phyloP scores from a whole-genome alignment of 371 early-diverging fungal species.

The Apophysomyces elegans region DNA sequence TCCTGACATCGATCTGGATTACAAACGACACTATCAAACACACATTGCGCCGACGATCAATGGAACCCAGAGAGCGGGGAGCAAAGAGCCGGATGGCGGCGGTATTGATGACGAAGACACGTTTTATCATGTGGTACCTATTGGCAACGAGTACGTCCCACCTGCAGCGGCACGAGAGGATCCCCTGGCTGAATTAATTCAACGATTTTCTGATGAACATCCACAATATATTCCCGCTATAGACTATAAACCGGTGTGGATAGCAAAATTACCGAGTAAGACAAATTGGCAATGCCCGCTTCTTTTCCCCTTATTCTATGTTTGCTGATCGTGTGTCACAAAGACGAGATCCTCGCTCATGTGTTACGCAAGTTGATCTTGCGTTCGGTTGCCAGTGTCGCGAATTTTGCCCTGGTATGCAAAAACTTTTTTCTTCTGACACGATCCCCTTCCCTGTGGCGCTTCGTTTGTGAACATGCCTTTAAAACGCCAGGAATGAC shows the following conservation, averaged over 20 bases:
- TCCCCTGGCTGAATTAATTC: conserved; percentile 35
- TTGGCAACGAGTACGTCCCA: conserved; percentile 42
- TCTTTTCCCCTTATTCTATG: not conserved
- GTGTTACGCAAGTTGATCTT: conserved; percentile 44
- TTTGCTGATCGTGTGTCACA: not conserved
- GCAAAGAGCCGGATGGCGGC: not conserved
- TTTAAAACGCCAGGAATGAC: conserved; percentile 42
- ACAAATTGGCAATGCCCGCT: not conserved
- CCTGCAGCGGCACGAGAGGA: conserved; percentile 30
- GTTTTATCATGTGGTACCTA: conserved; percentile 45
- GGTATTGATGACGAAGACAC: conserved; percentile 12
- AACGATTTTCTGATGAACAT: conserved; percentile 25
- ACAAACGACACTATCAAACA: conserved; percentile 43
- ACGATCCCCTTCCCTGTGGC: conserved; percentile 59
- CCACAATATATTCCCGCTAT: conserved; percentile 34
- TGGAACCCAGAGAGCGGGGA: not conserved
- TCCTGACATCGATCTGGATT: conserved; percentile 50
- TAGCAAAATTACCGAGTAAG: conserved; percentile 47
- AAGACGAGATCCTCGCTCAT: conserved; percentile 42
- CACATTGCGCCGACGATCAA: conserved; percentile 26
- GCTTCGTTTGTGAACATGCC: conserved; percentile 53
- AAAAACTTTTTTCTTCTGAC: conserved; percentile 58
- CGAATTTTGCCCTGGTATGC: conserved; percentile 57
- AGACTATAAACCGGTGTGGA: conserved; percentile 45
- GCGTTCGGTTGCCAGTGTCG: conserved; percentile 48